Evolutionary conservation across 2,329 filamentous ascomycete species (phyloP).

Genomic region (Trichoderma afroharzianum): DNA sequence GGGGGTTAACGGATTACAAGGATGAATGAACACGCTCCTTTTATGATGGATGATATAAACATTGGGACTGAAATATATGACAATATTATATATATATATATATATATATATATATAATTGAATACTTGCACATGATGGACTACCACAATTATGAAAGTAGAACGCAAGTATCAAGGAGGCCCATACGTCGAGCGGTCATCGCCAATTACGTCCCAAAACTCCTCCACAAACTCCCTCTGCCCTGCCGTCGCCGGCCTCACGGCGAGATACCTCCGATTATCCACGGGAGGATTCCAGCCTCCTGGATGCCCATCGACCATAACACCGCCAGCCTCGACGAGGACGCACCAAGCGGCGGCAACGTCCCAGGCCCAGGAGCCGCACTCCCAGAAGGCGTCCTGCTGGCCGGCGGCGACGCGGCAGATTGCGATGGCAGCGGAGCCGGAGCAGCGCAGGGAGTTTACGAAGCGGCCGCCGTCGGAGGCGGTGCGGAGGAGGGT

Average conservation of each 20-base stretch:
- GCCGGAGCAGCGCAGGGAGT: background rate
- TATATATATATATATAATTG: background rate
- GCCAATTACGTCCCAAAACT: background rate
- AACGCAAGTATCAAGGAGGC: background rate
- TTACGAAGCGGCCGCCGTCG: background rate
- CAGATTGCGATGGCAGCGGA: background rate
- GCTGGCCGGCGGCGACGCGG: background rate
- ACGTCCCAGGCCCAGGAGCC: background rate
- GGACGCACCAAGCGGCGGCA: background rate
- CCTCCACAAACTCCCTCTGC: background rate
- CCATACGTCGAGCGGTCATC: background rate
- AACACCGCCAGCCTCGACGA: background rate
- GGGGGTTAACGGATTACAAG: background rate
- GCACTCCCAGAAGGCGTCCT: background rate
- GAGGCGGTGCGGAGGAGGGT: background rate
- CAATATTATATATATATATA: background rate
- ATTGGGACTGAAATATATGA: background rate
- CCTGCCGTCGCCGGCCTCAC: background rate
- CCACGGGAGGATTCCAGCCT: background rate
- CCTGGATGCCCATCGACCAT: constrained; percentile 33
- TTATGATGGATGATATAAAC: background rate
- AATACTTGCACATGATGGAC: background rate
- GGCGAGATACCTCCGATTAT: background rate
- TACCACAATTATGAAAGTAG: background rate
- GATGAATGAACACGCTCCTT: constrained; percentile 12